Evolutionary conservation across 2,329 filamentous ascomycete genomes (phyloP), one percentile per base, ranked within the genome.

Genomic region (Xylariaceae sp.): DNA sequence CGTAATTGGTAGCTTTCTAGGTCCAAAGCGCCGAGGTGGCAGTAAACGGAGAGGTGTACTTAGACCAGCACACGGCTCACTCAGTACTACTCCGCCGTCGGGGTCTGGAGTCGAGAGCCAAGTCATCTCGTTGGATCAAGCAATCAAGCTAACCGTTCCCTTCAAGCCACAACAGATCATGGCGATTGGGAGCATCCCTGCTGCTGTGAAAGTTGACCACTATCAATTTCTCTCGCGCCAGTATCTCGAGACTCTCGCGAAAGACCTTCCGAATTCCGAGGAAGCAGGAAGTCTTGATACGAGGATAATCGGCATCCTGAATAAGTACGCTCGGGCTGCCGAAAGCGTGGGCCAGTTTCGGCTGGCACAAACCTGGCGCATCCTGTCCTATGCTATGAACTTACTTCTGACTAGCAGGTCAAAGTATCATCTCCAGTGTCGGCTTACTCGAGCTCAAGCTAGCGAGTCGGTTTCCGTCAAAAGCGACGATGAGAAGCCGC

Each of bases 311-410:
- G 61, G 65, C 1, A 83, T 85, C 7, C 73, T 86, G 61, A 81
- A 85, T 61, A 74, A 78, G 41, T 88, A 82, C 65, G 84, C 83
- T 2, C 74, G 72, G 23, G 79, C 81, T n/a, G 82, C 85, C 1
- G 83, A 87, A 64, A 74, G 73, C 2, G 79, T 81, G 17, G 79
- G 78, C 37, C 75, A 83, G 52, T 87, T 82, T 67, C 78, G 85
- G 1, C 75, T 88, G 0, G 82, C 85, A 4, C 85, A 88, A 67
- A 85, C 83, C 1, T 88, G 85, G 85, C 80, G 83, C 35, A 77
- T 87, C 10, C 68, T 88, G 17, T 79, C 80, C 0, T 86, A 82
- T 66, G 80, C 80, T 8, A 79, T 85, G 64, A 73, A 75, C 17
- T 70, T 85, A 10, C 74, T 88, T 0, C 74, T 88, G 1, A 74